Evolutionary conservation across 2,329 filamentous ascomycete genomes (phyloP).

Genomic region (Ascochyta rabiei): DNA sequence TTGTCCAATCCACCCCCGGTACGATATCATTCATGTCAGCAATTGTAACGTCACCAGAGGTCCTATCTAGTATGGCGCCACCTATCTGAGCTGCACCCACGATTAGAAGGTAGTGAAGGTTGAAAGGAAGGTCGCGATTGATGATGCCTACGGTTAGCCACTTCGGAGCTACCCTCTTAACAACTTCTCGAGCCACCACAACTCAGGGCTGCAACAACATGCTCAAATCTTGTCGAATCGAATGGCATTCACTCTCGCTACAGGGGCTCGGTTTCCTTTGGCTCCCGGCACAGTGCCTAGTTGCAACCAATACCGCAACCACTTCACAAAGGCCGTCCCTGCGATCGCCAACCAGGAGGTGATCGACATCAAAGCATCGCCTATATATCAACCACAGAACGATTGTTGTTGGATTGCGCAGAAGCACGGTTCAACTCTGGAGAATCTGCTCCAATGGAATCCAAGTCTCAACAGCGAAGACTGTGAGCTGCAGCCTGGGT

Average conservation of each 20-base stretch:
- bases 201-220: not conserved
- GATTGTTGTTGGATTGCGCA: not conserved
- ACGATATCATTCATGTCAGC: not conserved
- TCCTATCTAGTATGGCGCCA: not conserved
- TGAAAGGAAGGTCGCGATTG: not conserved
- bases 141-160: conserved; percentile 1
- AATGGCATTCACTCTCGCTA: not conserved
- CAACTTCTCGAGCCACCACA: not conserved
- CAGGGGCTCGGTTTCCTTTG: not conserved
- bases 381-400: not conserved
- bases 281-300: not conserved
- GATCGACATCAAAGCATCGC: not conserved
- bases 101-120: not conserved
- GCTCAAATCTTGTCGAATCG: not conserved
- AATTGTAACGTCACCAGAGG: not conserved
- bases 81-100: not conserved
- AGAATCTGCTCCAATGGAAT: not conserved
- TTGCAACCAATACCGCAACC: conserved; percentile 2
- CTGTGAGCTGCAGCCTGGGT: not conserved
- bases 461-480: not conserved
- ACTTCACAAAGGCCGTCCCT: not conserved
- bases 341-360: not conserved
- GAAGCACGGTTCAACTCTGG: not conserved
- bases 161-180: not conserved
- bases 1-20: conserved; percentile 1